Percentiles rank a stretch among this genome's conserved stretches.
phyloP scores from a whole-genome alignment of 2,329 filamentous ascomycete genomes.

The Fulvia fulva region DNA sequence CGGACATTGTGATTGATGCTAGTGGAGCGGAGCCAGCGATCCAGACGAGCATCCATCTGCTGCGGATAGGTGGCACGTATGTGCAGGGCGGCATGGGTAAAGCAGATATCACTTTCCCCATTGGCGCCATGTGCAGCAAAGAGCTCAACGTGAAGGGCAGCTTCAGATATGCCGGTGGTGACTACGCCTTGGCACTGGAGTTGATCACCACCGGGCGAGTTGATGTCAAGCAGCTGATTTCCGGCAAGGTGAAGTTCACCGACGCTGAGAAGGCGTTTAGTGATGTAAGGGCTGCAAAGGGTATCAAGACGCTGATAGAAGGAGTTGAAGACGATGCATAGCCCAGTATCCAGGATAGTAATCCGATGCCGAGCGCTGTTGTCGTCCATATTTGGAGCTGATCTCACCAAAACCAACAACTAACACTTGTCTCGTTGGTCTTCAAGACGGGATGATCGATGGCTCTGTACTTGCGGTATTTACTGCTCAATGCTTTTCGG shows the following conservation, averaged over 20 bases:
- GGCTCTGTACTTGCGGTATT: too few relatives aligned
- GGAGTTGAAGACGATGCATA: slow-evolving; percentile 21
- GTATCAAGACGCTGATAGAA: slow-evolving; percentile 60
- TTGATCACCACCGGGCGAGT: slow-evolving; percentile 70
- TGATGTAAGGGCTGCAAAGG: slow-evolving; percentile 79
- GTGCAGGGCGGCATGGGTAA: slow-evolving; percentile 89
- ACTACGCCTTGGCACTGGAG: slow-evolving; percentile 79
- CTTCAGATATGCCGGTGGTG: slow-evolving; percentile 84
- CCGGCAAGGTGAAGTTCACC: slow-evolving; percentile 70
- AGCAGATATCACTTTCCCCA: slow-evolving; percentile 82
- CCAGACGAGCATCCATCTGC: slow-evolving; percentile 48
- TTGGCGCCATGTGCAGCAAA: slow-evolving; percentile 84
- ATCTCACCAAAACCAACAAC: background rate
- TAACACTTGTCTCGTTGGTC: too few relatives aligned
- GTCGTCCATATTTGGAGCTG: background rate
- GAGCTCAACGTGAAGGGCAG: slow-evolving; percentile 82
- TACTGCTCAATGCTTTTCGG: too few relatives aligned
- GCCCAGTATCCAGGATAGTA: background rate
- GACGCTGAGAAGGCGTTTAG: slow-evolving; percentile 83
- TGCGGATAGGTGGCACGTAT: slow-evolving; percentile 47
- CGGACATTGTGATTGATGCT: slow-evolving; percentile 48
- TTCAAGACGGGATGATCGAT: too few relatives aligned
- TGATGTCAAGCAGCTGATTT: slow-evolving; percentile 73
- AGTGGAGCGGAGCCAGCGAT: slow-evolving; percentile 48
- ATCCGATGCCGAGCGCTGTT: background rate